A percentile compares a stretch with the other conserved stretches of the same genome.
phyloP scores from a whole-genome alignment of 2,329 filamentous ascomycete genomes.

The Monilinia laxa region DNA sequence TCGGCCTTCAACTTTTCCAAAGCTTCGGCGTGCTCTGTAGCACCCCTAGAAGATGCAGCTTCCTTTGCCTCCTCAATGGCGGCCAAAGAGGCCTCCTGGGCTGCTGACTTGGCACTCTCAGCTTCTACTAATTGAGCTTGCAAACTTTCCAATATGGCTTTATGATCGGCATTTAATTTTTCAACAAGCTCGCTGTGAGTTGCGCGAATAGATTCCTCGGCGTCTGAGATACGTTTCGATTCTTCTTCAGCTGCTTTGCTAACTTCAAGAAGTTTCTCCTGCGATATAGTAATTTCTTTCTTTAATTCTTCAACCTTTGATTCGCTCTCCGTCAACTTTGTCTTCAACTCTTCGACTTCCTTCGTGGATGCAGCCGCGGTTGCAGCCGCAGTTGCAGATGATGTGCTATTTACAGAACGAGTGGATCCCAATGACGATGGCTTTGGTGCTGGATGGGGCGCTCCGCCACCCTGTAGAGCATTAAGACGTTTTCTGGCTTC shows the following conservation, averaged over 20 bases:
- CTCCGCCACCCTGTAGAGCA: slow-evolving; percentile 43
- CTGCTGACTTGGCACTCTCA: slow-evolving; percentile 30
- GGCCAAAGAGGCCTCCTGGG: slow-evolving; percentile 36
- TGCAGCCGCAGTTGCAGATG: slow-evolving; percentile 20
- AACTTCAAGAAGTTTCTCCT: slow-evolving; percentile 56
- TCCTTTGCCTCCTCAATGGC: slow-evolving; percentile 39
- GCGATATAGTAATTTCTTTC: slow-evolving; percentile 54
- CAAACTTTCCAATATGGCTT: slow-evolving; percentile 34
- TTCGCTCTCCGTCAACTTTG: slow-evolving; percentile 58
- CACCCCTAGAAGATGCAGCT: slow-evolving; percentile 32
- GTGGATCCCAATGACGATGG: slow-evolving; percentile 32
- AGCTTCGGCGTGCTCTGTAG: slow-evolving; percentile 45
- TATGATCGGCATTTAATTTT: slow-evolving; percentile 36
- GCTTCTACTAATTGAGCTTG: slow-evolving; percentile 37
- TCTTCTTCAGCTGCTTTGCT: slow-evolving; percentile 51
- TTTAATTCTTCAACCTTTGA: slow-evolving; percentile 57
- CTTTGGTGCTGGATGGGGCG: slow-evolving; percentile 43
- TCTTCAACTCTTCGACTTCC: slow-evolving; percentile 56
- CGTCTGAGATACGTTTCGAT: slow-evolving; percentile 41
- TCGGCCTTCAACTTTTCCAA: slow-evolving; percentile 43
- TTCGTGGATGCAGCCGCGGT: slow-evolving; percentile 11
- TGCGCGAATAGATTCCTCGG: slow-evolving; percentile 46
- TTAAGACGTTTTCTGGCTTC: slow-evolving; percentile 60
- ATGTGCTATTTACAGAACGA: slow-evolving; percentile 40
- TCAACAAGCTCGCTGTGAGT: slow-evolving; percentile 51